Base-by-base conservation (phyloP, 2,329 filamentous ascomycete species). In the Lasiodiplodia sp. region DNA sequence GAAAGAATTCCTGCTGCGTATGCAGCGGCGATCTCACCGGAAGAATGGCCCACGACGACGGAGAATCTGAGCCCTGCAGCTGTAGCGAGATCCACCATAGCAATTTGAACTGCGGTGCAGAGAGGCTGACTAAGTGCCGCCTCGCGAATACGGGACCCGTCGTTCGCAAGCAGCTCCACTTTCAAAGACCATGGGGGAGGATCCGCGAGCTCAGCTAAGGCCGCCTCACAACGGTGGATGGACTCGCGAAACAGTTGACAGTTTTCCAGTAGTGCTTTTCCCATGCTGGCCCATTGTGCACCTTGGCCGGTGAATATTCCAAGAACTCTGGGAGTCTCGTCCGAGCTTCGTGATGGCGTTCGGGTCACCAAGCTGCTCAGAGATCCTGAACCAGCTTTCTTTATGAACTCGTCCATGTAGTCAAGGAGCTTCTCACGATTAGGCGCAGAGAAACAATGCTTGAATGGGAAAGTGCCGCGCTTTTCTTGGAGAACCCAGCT, bases 231-330 rank as follows among this genome's bases (percentile, higher is more conserved):
- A 0, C 71, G 64, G 0, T 60, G 40, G 11, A 81, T 65, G 0
- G 74, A 68, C 21, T 73, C 47, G 7, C 14, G 60, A 55, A 76
- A 78, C 7, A 72, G 68, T 4, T 64, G 64, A 4, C 67, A 70
- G 25, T 73, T 65, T 1, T 68, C 31, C 23, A 81, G 51, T 1
- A 84, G 72, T 34, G 82, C 76, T 3, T 70, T 69, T 4, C 81
- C 81, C 81, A 83, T 84, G 0, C 73, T 74, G 0, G 67, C 68
- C 78, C 79, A 83, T 49, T 82, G 80, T 2, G 80, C 80, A 28
- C 82, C 82, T 69, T 83, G 82, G 2, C 82, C 82, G 0, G 81
- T 82, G 68, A 83, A 83, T 5, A 83, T 68, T 0, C 79, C 81
- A 2, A 72, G 72, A 12, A 81, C 47, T 11, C 69, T 38, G 4